These are phyloP conservation scores for Pseudopediastrum boryanum DNA, from an alignment of 139 green algal genomes.

Conservation along the genomic window DNA sequence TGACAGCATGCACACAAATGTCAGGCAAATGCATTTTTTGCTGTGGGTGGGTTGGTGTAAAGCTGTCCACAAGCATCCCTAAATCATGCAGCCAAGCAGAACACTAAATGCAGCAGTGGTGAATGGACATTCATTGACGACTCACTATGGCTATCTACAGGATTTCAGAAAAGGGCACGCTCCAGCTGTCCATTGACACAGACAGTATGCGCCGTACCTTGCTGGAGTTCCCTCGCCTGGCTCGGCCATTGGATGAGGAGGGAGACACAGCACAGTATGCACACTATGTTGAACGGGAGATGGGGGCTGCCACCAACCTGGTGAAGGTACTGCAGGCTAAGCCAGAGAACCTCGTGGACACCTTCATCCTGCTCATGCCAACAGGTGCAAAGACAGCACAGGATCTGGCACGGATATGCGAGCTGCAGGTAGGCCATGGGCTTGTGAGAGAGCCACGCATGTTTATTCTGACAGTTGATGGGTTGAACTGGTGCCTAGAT, in stretches of 20 bases:
- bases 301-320: conserved; percentile 44
- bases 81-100: too few species aligned
- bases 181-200: conserved; percentile 71
- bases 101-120: too few species aligned
- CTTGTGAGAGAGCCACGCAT: not conserved
- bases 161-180: conserved; percentile 62
- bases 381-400: conserved; percentile 35
- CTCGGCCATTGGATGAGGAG: conserved; percentile 24
- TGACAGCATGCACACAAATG: too few species aligned
- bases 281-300: conserved; percentile 65
- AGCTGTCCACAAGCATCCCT: too few species aligned
- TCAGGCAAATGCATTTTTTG: too few species aligned
- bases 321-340: conserved; percentile 48
- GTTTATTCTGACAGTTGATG: not conserved
- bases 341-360: conserved; percentile 68
- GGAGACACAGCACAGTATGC: conserved; percentile 41
- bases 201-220: conserved; percentile 58
- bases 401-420: conserved; percentile 57
- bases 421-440: conserved; percentile 59
- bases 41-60: too few species aligned
- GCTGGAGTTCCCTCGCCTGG: conserved; percentile 55
- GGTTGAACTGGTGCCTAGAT: not conserved
- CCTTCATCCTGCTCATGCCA: conserved; percentile 69
- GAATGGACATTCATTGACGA: too few species aligned
- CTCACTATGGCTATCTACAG: conserved; percentile 19